phyloP scores from a whole-genome alignment of 164 flowering plant genomes.

The Nymphaea thermarum region DNA sequence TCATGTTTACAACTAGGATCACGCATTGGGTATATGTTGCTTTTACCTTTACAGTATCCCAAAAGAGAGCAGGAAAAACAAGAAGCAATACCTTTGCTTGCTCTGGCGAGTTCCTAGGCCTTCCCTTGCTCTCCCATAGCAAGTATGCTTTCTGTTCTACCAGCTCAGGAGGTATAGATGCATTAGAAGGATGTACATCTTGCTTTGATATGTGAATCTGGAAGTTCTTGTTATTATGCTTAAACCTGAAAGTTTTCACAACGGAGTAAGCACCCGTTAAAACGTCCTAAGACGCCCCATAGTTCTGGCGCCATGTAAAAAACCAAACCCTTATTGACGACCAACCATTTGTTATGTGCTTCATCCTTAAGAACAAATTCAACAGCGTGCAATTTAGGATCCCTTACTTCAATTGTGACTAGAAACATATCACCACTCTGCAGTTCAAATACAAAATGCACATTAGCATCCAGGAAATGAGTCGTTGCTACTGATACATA shows the following conservation, averaged over 20 bases:
- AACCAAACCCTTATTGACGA: background rate
- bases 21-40: background rate
- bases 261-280: background rate
- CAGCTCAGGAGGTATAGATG: slow-evolving; percentile 23
- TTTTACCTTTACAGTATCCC: no score
- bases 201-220: slow-evolving; percentile 25
- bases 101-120: slow-evolving; percentile 21
- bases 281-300: no score
- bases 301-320: no score
- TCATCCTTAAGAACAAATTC: slow-evolving; percentile 36
- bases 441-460: slow-evolving; percentile 2
- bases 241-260: slow-evolving; percentile 1
- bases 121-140: slow-evolving; percentile 34
- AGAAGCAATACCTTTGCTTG: slow-evolving; percentile 20
- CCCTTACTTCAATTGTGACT: slow-evolving; percentile 22
- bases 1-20: slow-evolving; percentile 1
- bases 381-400: slow-evolving; percentile 25
- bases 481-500: background rate
- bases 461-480: background rate
- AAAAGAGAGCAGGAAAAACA: background rate
- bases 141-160: slow-evolving; percentile 26
- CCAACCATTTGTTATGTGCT: slow-evolving; percentile 26
- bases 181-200: slow-evolving; percentile 7
- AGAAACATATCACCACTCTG: slow-evolving; percentile 21
- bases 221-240: slow-evolving; percentile 23